Conservation (phyloP, 495 filamentous ascomycete species). For the Aspergillus hancockii region DNA sequence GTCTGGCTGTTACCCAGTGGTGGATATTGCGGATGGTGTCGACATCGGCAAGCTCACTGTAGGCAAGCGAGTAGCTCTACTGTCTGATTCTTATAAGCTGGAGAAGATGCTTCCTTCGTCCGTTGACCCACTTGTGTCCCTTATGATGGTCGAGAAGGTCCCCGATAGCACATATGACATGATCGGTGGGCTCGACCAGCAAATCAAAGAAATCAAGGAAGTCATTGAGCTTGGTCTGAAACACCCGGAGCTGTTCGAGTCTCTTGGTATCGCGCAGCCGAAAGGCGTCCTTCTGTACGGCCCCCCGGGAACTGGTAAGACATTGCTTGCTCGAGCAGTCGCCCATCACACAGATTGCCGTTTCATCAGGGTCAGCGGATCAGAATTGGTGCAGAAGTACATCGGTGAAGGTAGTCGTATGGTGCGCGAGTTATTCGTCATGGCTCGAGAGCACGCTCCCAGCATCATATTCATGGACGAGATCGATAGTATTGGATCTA, state of each 20-base stretch:
- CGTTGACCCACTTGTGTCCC: constrained; percentile 97
- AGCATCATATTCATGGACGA: constrained; percentile 99
- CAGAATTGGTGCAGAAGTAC: constrained; percentile 98
- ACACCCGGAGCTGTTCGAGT: constrained; percentile 98
- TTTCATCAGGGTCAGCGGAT: constrained; percentile 96
- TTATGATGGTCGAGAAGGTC: constrained; percentile 99
- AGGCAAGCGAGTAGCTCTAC: constrained; percentile 94
- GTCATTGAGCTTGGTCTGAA: constrained; percentile 98
- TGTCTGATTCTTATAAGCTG: constrained; percentile 95
- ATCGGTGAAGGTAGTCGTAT: constrained; percentile 98
- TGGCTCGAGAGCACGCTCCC: constrained; percentile 98
- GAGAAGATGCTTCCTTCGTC: constrained; percentile 97
- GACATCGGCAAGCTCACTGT: constrained; percentile 94
- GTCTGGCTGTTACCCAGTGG: constrained; percentile 58
- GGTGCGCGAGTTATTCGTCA: constrained; percentile 98
- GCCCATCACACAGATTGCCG: constrained; percentile 98
- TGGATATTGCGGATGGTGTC: constrained; percentile 93
- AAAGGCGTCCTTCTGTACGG: constrained; percentile 98
- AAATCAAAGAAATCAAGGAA: constrained; percentile 99
- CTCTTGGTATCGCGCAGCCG: constrained; percentile 95
- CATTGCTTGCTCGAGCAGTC: constrained; percentile 89
- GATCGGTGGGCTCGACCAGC: constrained; percentile 98
- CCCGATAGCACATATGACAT: constrained; percentile 99
- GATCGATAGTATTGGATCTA: constrained; percentile 98
- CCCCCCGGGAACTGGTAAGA: constrained; percentile 96